Evolutionary conservation across 441 rosid genomes (phyloP).

Genomic region (Pelargonium myrrhifolium): DNA sequence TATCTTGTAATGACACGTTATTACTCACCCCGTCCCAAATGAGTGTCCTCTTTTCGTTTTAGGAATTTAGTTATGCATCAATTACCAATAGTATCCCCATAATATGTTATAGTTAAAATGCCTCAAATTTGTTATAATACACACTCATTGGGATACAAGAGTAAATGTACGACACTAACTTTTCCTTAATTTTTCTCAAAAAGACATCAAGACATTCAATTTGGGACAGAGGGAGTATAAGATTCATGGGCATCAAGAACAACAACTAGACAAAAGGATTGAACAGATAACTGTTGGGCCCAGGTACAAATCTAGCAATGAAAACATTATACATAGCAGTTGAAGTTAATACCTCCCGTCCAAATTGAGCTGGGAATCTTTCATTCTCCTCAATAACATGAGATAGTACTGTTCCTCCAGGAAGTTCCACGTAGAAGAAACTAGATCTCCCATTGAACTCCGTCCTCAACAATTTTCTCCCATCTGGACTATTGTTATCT

Average conservation of each 20-base stretch:
- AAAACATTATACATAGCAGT: background rate
- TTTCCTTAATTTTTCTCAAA: too few species aligned
- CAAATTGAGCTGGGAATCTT: constrained; percentile 81
- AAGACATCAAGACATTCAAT: too few species aligned
- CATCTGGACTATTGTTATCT: constrained; percentile 48
- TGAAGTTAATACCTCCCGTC: constrained; percentile 64
- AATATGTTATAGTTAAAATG: too few species aligned
- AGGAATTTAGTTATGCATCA: too few species aligned
- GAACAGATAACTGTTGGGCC: background rate
- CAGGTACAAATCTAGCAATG: background rate
- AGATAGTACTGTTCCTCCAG: constrained; percentile 56
- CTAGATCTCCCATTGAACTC: constrained; percentile 46
- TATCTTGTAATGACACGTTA: background rate
- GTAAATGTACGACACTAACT: too few species aligned
- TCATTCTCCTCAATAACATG: constrained; percentile 66
- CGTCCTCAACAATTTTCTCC: constrained; percentile 61
- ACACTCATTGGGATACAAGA: too few species aligned
- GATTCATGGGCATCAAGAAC: background rate
- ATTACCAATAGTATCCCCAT: too few species aligned
- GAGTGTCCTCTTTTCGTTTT: too few species aligned
- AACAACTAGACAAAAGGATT: background rate
- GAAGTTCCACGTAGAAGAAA: constrained; percentile 76
- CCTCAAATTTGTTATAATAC: too few species aligned
- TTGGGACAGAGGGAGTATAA: too few species aligned
- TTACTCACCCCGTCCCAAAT: too few species aligned